Percentiles rank a stretch among this genome's conserved stretches.
Conservation (phyloP, 2,329 filamentous ascomycete genomes). For the Colletotrichum magnum region DNA sequence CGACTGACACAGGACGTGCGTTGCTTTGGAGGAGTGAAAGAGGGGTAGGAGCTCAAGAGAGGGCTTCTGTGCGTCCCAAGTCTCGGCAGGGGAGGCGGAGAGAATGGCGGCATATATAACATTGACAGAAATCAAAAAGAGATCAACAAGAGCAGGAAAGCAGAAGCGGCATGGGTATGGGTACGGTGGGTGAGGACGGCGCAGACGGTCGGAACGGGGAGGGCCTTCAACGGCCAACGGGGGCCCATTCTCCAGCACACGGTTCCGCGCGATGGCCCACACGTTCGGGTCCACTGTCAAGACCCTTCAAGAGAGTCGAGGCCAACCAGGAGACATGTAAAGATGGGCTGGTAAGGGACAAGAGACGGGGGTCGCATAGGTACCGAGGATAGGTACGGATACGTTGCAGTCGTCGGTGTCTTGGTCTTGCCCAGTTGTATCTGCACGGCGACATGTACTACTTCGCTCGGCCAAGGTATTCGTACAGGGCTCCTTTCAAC, state of each 20-base stretch:
- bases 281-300: conserved; percentile 3
- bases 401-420: neutral
- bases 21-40: neutral
- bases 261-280: conserved; percentile 20
- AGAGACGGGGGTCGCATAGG: neutral
- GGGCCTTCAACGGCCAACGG: conserved; percentile 22
- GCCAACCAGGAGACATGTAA: neutral
- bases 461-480: neutral
- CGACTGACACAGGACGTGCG: neutral
- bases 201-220: conserved; percentile 22
- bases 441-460: neutral
- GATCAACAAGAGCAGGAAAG: conserved; percentile 2
- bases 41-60: neutral
- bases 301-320: conserved; percentile 3
- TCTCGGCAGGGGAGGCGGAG: neutral
- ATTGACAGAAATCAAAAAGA: neutral
- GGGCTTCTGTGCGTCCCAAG: neutral
- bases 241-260: conserved; percentile 16
- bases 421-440: neutral
- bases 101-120: neutral
- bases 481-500: neutral
- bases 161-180: neutral
- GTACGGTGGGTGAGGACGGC: neutral
- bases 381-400: neutral
- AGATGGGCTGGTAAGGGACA: neutral